These are phyloP conservation scores for Myxozyma mucilagina DNA, from an alignment of 805 yeast species.

Conservation along the genomic window DNA sequence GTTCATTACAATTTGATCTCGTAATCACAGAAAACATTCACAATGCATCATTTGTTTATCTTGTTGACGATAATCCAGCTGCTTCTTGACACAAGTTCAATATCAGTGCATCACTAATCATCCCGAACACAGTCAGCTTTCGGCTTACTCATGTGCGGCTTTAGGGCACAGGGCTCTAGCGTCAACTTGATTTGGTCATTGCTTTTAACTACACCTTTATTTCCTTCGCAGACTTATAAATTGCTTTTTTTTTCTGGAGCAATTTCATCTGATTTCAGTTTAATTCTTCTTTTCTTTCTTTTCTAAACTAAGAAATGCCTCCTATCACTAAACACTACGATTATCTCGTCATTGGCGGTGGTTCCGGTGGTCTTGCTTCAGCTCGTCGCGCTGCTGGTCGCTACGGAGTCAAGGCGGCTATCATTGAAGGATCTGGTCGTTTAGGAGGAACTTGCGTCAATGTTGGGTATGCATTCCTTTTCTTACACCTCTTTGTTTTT, in stretches of 20 bases:
- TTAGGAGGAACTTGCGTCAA: conserved; percentile 99
- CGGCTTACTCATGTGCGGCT: neutral
- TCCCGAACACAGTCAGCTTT: no score
- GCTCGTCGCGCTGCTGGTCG: conserved; percentile 89
- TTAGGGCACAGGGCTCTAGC: conserved; percentile 2
- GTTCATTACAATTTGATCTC: no score
- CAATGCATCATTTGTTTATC: no score
- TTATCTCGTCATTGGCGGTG: conserved; percentile 96
- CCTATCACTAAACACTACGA: conserved; percentile 65
- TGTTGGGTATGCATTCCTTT: conserved; percentile 58
- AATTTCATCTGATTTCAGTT: neutral
- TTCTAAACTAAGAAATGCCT: conserved; percentile 14
- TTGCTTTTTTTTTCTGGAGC: neutral
- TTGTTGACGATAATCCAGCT: no score
- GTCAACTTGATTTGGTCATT: neutral
- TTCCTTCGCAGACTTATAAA: neutral
- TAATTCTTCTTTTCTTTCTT: neutral
- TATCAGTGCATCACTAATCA: no score
- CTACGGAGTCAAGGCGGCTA: conserved; percentile 82
- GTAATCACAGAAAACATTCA: no score
- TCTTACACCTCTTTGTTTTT: neutral
- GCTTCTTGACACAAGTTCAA: no score
- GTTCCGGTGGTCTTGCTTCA: conserved; percentile 98
- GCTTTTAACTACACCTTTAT: neutral
- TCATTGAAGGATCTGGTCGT: conserved; percentile 70